A percentile compares a stretch with the other conserved stretches of the same genome.
Conservation (phyloP, 805 yeast species). For the Wickerhamiella allomyrinae region DNA sequence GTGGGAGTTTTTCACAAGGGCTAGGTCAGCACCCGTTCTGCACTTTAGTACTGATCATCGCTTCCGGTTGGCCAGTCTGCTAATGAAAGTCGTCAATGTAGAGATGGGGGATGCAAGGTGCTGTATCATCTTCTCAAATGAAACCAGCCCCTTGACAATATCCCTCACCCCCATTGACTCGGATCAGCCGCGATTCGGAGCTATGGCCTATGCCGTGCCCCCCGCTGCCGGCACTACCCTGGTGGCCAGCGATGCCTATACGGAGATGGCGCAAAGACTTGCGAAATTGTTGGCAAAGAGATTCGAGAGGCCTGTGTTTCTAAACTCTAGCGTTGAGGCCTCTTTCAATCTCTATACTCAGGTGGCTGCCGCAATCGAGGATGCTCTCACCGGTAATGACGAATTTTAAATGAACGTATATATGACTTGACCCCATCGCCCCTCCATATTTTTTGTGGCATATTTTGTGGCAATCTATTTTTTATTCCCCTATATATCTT, state of each 20-base stretch:
- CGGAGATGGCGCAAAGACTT: conserved; percentile 11
- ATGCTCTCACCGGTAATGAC: not conserved
- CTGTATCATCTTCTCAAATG: conserved; percentile 1
- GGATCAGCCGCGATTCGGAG: conserved; percentile 10
- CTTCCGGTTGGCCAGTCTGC: too few relatives aligned
- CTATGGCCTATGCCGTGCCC: conserved; percentile 18
- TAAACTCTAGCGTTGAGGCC: conserved; percentile 11
- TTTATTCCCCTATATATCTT: too few relatives aligned
- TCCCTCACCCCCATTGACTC: conserved; percentile 6
- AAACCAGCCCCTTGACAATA: conserved; percentile 11
- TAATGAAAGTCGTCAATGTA: not conserved
- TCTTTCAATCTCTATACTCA: not conserved
- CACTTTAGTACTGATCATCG: not conserved
- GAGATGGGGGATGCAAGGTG: not conserved
- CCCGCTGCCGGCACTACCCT: conserved; percentile 7
- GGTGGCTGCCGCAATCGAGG: not conserved
- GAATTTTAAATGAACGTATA: too few relatives aligned
- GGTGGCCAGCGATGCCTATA: conserved; percentile 8
- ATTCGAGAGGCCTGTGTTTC: conserved; percentile 14
- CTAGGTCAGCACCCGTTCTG: too few relatives aligned
- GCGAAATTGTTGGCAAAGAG: conserved; percentile 12
- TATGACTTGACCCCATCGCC: too few relatives aligned
- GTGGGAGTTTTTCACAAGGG: too few relatives aligned
- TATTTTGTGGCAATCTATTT: too few relatives aligned
- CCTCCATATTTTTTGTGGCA: too few relatives aligned